phyloP scores from a whole-genome alignment of 176 grass and related monocot genomes.

The Eleusine coracana region DNA sequence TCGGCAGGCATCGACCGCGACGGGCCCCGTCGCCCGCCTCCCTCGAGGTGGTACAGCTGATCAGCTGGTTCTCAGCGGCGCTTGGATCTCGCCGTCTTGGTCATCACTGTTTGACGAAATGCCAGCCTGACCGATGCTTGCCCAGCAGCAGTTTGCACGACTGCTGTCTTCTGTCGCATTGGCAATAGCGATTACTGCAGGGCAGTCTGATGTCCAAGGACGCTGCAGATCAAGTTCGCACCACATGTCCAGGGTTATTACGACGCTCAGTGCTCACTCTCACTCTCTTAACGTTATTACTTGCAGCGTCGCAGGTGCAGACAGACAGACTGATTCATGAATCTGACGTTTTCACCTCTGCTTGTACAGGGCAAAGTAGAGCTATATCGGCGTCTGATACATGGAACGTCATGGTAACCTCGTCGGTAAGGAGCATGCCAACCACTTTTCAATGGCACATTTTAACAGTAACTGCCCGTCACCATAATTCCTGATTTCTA shows the following conservation, averaged over 20 bases:
- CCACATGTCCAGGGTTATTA: not conserved
- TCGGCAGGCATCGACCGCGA: not conserved
- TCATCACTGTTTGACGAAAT: slow-evolving; percentile 26
- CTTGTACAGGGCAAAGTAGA: not conserved
- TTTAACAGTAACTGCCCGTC: not conserved
- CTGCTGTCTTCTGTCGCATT: not conserved
- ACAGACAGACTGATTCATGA: not conserved
- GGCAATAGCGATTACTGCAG: not conserved
- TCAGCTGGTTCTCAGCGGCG: not conserved
- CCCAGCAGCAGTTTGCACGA: not conserved
- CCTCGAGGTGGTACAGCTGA: not conserved
- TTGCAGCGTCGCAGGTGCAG: not conserved
- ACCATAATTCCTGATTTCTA: not conserved
- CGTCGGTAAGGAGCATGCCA: not conserved
- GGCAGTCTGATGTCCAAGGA: not conserved
- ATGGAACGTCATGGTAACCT: not conserved
- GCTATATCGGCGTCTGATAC: too few species aligned
- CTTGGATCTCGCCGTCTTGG: not conserved
- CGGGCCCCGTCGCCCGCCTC: not conserved
- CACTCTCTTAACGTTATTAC: not conserved
- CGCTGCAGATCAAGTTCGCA: not conserved
- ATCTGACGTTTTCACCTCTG: not conserved
- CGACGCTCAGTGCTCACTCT: not conserved
- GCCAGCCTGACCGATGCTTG: not conserved
- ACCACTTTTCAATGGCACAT: not conserved